Base-by-base conservation (phyloP, 2,329 filamentous ascomycete species). In the Colletotrichum brevisporum region DNA sequence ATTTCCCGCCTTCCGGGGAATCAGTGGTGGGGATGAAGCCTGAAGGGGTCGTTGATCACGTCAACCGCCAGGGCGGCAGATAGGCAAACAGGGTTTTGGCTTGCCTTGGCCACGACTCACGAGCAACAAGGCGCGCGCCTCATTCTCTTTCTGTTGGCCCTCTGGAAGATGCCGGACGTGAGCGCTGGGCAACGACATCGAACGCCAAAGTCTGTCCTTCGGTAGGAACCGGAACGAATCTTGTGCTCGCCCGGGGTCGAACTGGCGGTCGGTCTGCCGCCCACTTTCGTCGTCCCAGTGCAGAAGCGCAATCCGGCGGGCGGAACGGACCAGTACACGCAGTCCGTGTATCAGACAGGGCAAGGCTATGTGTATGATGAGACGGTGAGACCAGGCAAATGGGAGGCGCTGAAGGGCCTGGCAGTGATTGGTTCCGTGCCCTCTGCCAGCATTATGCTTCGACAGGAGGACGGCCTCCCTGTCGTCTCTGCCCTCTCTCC, bases 221-320 rank as follows among this genome's bases (percentile, higher is more conserved):
- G 62, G 66, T 60, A 69, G 50, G 43, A 66, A 60, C 55, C 62
- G 66, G 62, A 69, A 69, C 26, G 43, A 54, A 66, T 51, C 5
- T 66, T 36, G 62, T 66, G 55, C 62, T 69, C 36, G 41, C 55
- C 51, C 6, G 55, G 66, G 55, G 53, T 27, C 45, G 52, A 69
- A 69, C 24, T 66, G 66, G 66, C 62, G 66, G 66, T 69, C 66
- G 66, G 66, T 52, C 48, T 69, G 62, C 39, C 41, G 45, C 41
- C 43, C 50, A 53, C 26, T 60, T 45, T 54, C 41, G 55, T 60
- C 27, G 12, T 60, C 31, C 18, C 39, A 50, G 27, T 36, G 56
- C 56, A 61, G 51, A 55, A 59, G 55, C 18, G 27, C 16, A 48
- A 52, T 63, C 63, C 67, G 57, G 63, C 67, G 57, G 63, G 67